phyloP scores from a whole-genome alignment of 352 stramenopile genomes.

The Phytopythium kandeliae region DNA sequence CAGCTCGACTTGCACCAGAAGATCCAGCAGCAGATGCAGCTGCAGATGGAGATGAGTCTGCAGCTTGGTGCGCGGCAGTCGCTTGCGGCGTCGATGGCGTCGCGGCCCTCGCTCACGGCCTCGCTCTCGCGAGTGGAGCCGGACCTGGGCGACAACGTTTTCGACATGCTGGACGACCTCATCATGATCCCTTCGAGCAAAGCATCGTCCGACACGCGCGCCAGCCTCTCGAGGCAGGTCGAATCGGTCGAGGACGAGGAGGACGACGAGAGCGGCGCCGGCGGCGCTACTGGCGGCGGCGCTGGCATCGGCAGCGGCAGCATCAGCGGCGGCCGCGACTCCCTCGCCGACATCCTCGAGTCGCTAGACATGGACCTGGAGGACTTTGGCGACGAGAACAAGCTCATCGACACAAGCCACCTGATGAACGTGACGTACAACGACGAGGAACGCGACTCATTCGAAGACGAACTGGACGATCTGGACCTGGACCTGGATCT shows the following conservation, averaged over 20 bases:
- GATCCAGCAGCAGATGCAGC: slow-evolving; percentile 84
- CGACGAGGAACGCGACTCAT: slow-evolving; percentile 43
- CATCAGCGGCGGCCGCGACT: slow-evolving; percentile 44
- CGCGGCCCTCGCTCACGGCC: slow-evolving; percentile 46
- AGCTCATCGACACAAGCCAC: slow-evolving; percentile 24
- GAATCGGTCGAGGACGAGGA: slow-evolving; percentile 27
- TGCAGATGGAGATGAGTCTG: slow-evolving; percentile 83
- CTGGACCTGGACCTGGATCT: slow-evolving; percentile 40
- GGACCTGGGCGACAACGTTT: slow-evolving; percentile 79
- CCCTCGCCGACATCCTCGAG: slow-evolving; percentile 78
- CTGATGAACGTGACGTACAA: slow-evolving; percentile 15
- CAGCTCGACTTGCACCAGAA: slow-evolving; percentile 80
- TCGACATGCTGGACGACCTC: slow-evolving; percentile 85
- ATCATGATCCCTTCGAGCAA: slow-evolving; percentile 72
- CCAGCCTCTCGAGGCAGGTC: slow-evolving; percentile 51
- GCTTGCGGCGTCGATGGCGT: slow-evolving; percentile 6
- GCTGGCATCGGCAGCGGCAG: slow-evolving; percentile 17
- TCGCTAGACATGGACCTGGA: slow-evolving; percentile 83
- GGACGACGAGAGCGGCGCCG: slow-evolving; percentile 21
- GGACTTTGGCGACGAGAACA: slow-evolving; percentile 56
- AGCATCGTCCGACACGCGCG: slow-evolving; percentile 39
- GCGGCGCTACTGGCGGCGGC: slow-evolving; percentile 11
- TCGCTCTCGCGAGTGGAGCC: slow-evolving; percentile 69
- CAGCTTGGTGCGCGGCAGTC: slow-evolving; percentile 47
- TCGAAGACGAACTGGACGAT: slow-evolving; percentile 51